Percentiles rank a stretch among this genome's conserved stretches.
Evolutionary conservation across 2,329 filamentous ascomycete species (phyloP).

Genomic region (Aspergillus oerlinghausenensis): DNA sequence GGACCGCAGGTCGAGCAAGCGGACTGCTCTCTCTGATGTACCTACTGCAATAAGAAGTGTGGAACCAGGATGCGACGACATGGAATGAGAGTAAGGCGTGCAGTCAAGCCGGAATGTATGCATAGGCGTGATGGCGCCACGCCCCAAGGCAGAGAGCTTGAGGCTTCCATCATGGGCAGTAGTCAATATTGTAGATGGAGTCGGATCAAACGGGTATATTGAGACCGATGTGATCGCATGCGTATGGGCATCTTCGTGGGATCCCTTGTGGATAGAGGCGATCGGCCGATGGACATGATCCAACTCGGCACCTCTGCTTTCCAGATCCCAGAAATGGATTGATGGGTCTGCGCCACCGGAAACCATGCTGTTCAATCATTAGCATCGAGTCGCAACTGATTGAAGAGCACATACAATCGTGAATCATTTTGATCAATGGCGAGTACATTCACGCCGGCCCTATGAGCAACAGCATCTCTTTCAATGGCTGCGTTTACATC

Average conservation of each 20-base stretch:
- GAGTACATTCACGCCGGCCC: constrained; percentile 72
- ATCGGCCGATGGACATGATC: constrained; percentile 52
- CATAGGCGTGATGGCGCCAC: constrained; percentile 37
- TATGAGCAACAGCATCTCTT: constrained; percentile 55
- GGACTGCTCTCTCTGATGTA: constrained; percentile 77
- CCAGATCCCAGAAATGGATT: constrained; percentile 82
- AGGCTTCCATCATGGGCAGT: constrained; percentile 45
- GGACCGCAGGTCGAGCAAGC: constrained; percentile 80
- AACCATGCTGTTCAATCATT: constrained; percentile 54
- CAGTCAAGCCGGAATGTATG: constrained; percentile 45
- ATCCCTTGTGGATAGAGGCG: constrained; percentile 39
- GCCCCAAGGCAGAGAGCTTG: constrained; percentile 40
- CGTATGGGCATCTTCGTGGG: constrained; percentile 38
- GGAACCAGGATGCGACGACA: constrained; percentile 63
- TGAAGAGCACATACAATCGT: constrained; percentile 52
- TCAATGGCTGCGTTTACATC: background rate
- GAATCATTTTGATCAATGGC: constrained; percentile 80
- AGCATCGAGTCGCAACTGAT: constrained; percentile 1
- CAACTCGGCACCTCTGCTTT: constrained; percentile 50
- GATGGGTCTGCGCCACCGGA: constrained; percentile 83
- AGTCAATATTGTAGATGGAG: constrained; percentile 42
- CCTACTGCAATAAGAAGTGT: constrained; percentile 79
- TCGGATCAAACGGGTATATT: constrained; percentile 46
- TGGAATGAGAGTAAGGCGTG: constrained; percentile 59
- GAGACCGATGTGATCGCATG: constrained; percentile 45